A percentile compares a stretch with the other conserved stretches of the same genome.
These are phyloP conservation scores for Pholiota conissans DNA, from an alignment of 768 basidiomycete species.

Conservation along the genomic window DNA sequence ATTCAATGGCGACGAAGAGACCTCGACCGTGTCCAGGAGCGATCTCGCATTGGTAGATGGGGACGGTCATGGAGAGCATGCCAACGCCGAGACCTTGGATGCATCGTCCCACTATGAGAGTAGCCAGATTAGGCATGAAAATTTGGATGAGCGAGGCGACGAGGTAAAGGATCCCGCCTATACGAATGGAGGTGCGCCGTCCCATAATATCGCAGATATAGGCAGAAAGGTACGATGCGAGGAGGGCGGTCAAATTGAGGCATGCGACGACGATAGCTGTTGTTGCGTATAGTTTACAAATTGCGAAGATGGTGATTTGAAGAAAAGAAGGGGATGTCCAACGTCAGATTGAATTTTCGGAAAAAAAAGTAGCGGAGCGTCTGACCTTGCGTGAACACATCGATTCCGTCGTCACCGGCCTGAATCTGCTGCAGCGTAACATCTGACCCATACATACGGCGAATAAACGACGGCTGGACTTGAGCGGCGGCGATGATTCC, in stretches of 20 bases:
- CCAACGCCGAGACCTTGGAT: constrained; percentile 51
- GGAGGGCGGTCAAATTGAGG: constrained; percentile 49
- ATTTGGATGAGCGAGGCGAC: constrained; percentile 51
- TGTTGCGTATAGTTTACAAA: no score
- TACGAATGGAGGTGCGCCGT: constrained; percentile 48
- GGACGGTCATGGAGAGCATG: constrained; percentile 52
- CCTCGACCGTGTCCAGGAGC: constrained; percentile 49
- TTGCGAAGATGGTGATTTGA: background rate
- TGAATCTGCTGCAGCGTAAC: constrained; percentile 47
- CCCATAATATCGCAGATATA: constrained; percentile 53
- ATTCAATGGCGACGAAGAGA: constrained; percentile 53
- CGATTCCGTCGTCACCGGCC: constrained; percentile 40
- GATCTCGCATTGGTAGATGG: constrained; percentile 49
- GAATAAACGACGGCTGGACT: constrained; percentile 52
- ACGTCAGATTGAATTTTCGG: background rate
- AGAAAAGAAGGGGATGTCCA: background rate
- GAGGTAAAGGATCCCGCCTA: constrained; percentile 50
- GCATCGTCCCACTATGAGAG: constrained; percentile 41
- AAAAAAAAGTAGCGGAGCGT: constrained; percentile 1
- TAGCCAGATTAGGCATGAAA: constrained; percentile 42
- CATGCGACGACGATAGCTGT: constrained; percentile 52
- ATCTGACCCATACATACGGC: constrained; percentile 44
- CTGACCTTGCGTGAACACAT: constrained; percentile 45
- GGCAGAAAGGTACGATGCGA: constrained; percentile 44
- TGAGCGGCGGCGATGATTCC: constrained; percentile 52